Conservation (phyloP, 2,329 filamentous ascomycete genomes). For the Dothideomycetes sp. region DNA sequence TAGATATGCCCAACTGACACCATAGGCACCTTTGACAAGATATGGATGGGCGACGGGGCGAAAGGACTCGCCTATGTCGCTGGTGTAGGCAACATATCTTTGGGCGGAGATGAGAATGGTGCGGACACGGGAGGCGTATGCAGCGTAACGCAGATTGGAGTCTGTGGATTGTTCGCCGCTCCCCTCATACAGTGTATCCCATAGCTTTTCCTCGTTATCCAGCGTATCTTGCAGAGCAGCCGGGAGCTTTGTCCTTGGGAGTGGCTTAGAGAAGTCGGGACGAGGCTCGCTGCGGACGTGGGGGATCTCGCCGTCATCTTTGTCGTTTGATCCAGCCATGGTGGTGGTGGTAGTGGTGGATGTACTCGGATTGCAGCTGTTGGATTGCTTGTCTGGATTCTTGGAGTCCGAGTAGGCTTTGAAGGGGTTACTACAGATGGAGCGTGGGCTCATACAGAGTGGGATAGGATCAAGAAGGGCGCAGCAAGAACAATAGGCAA, state of each 20-base stretch:
- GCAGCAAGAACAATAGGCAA: too few relatives aligned
- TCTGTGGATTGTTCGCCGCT: conserved; percentile 72
- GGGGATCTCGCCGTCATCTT: conserved; percentile 20
- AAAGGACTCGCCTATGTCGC: conserved; percentile 90
- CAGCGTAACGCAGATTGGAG: conserved; percentile 77
- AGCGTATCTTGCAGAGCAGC: conserved; percentile 44
- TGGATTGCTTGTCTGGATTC: background rate
- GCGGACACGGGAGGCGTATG: conserved; percentile 62
- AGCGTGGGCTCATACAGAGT: conserved; percentile 5
- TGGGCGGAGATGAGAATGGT: conserved; percentile 76
- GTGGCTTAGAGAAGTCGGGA: conserved; percentile 36
- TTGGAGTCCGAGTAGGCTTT: background rate
- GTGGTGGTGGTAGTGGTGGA: conserved; percentile 11
- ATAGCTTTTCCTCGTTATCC: conserved; percentile 58
- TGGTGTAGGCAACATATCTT: conserved; percentile 94
- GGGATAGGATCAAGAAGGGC: too few relatives aligned
- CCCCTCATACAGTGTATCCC: conserved; percentile 67
- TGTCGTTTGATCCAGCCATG: conserved; percentile 5
- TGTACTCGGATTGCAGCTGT: conserved; percentile 3
- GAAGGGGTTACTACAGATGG: conserved; percentile 7
- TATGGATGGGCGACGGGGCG: conserved; percentile 81
- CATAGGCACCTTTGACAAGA: conserved; percentile 74
- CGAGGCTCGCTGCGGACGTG: conserved; percentile 30
- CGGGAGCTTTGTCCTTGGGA: conserved; percentile 42
- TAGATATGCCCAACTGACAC: conserved; percentile 84